phyloP scores from a whole-genome alignment of 2,329 filamentous ascomycete species.

The Scedosporium apiospermum region DNA sequence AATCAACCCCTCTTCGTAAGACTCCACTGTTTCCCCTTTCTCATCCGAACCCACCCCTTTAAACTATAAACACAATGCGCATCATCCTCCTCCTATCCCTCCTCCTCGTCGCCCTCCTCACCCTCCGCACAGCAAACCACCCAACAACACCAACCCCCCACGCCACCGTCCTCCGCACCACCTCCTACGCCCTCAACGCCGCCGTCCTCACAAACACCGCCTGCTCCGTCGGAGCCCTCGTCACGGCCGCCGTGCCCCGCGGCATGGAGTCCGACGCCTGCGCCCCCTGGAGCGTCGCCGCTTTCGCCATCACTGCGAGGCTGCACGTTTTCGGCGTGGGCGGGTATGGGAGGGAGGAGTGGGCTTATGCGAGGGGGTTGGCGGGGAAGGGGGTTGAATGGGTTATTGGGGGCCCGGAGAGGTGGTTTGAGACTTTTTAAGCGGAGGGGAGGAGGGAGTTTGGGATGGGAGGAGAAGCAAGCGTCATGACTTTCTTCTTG shows the following conservation, averaged over 20 bases:
- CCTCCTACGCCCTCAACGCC: conserved; percentile 1
- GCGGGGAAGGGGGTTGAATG: neutral
- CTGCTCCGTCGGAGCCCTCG: conserved; percentile 2
- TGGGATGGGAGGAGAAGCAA: neutral
- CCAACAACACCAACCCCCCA: neutral
- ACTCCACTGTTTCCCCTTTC: neutral
- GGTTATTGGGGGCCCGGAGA: conserved; percentile 4
- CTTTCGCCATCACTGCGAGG: neutral
- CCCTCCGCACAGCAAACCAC: conserved; percentile 3
- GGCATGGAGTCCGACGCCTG: conserved; percentile 7
- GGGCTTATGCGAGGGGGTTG: conserved; percentile 1
- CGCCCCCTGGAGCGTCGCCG: conserved; percentile 4
- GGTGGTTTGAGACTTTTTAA: conserved; percentile 6
- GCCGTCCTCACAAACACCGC: neutral
- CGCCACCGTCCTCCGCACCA: conserved; percentile 1
- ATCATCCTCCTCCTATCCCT: conserved; percentile 1
- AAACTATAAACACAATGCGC: neutral
- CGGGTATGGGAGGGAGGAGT: neutral
- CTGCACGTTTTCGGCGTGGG: conserved; percentile 1
- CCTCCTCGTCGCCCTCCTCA: conserved; percentile 4
- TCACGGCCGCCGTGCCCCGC: neutral
- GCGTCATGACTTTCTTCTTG: neutral
- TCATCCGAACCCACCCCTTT: neutral
- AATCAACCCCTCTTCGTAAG: neutral
- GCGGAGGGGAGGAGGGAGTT: neutral